Conservation (phyloP, 805 yeast genomes). For the Pichia pseudocactophila region DNA sequence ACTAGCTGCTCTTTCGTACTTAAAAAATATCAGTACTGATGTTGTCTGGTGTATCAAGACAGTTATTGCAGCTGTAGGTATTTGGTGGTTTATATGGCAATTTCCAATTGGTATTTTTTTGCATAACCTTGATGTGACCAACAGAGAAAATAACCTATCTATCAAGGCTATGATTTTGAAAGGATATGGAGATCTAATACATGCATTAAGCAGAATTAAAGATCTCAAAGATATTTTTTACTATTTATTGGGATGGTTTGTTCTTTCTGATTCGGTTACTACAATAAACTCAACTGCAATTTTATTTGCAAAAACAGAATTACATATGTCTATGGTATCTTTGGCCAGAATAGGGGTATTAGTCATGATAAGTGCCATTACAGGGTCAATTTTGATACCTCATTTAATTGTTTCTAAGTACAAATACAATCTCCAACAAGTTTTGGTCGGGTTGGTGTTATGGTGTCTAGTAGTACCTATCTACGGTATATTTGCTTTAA, state of each 20-base stretch:
- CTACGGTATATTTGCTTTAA: conserved; percentile 62
- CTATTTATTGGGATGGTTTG: conserved; percentile 66
- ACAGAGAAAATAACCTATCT: background rate
- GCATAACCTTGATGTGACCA: conserved; percentile 10
- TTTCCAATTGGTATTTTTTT: conserved; percentile 46
- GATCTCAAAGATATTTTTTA: conserved; percentile 55
- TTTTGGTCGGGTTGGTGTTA: conserved; percentile 42
- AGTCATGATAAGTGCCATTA: conserved; percentile 58
- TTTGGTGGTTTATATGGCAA: conserved; percentile 74
- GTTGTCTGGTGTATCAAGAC: conserved; percentile 39
- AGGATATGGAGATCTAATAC: conserved; percentile 55
- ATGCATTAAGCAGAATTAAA: conserved; percentile 51
- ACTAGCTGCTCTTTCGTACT: conserved; percentile 32
- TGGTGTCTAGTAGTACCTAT: conserved; percentile 63
- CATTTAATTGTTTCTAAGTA: conserved; percentile 30
- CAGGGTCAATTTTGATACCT: conserved; percentile 56
- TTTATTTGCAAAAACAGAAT: conserved; percentile 61
- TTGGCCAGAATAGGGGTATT: conserved; percentile 57
- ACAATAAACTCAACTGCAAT: conserved; percentile 77
- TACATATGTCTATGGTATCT: conserved; percentile 59
- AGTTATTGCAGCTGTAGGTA: conserved; percentile 56
- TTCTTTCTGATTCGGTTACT: conserved; percentile 64
- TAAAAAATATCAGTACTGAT: conserved; percentile 11
- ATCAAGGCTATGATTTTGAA: conserved; percentile 13
- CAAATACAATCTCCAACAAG: conserved; percentile 36